Base-by-base conservation (phyloP, 352 stramenopile genomes). In the Globisporangium canariense region DNA sequence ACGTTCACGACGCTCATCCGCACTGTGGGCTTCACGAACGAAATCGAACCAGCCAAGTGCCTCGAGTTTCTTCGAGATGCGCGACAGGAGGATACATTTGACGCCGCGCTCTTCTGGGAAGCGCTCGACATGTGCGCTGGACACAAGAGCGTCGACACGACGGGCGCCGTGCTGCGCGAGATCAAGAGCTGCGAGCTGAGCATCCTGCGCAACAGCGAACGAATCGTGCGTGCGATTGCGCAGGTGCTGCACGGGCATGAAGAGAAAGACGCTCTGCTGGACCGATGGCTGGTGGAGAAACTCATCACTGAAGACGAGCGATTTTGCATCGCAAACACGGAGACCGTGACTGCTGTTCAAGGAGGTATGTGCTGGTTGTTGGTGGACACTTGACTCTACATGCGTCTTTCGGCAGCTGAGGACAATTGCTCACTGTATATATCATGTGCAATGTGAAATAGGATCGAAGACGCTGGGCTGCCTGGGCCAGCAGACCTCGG, bases 1-100 rank as follows among this genome's bases (percentile, higher is more conserved):
- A 93, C 83, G 11, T 90, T 87, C 57, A 91, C 81, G 34, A 92
- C 81, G 32, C 64, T 92, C 32, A 74, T 90, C 30, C 79, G 83
- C 22, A 75, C 77, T 0, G 55, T 90, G 7, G 74, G 75, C 9
- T 57, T 78, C 57, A 80, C 61, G 51, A 73, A 86, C 5, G 58
- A 41, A 2, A 68, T 89, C 28, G 59, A 55, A 10, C 47, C 62
- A 25, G 62, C 69, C 1, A 69, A 83, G 32, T 88, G 78, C 50
- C 30, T 89, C 30, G 57, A 55, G 13, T 83, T 91, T 58, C 62
- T 91, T 0, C 34, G 55, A 2, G 73, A 89, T 58, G 81, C 83
- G 14, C 71, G 69, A 28, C 57, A 76, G 47, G 70, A 83, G 49
- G 70, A 78, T 45, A 80, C 74, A 7, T 88, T 89, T 55, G 81